Evolutionary conservation across 192 early-diverging fungal genomes (phyloP), one percentile per base, ranked within the genome.

Genomic region (Entrophospora sp.): DNA sequence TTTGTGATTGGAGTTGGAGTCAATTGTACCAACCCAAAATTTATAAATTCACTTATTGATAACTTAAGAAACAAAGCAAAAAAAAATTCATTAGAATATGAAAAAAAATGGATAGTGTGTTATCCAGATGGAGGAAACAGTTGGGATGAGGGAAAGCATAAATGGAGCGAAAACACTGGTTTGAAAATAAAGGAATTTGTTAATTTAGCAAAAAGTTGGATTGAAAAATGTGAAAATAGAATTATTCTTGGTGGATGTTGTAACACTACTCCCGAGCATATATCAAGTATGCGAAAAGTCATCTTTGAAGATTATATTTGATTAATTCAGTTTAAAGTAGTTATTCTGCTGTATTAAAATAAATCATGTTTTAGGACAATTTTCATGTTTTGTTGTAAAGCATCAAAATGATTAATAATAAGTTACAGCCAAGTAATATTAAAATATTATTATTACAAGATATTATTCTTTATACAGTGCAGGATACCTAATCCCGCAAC

Each of bases 191-290:
- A 62, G 8, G 32, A 37, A n/a, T 84, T 83, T 75, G 75, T 70
- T 3, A 20, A 27, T 0, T 35, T 58, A 28, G 62, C 73, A 28
- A 53, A 44, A 40, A 30, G 69, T 12, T 83, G 75, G 61, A 53
- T 66, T 14, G 16, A 73, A n/a, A 22, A 45, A 43, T 60, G 38
- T 31, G 85, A 79, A n/a, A 72, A 71, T 1, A 68, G 59, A 5
- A 66, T 79, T 2, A 70, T 85, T 27, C 52, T 78, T 27, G 85
- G 85, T 7, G 85, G 85, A 4, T 86, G 85, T 64, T 87, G 85
- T 65, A 72, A 75, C 40, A 81, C 81, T n/a, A 73, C 71, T 3
- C 81, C 80, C 4, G 51, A 72, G 16, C 73, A 86, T 69, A 85
- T 80, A 51, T 25, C 46, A 32, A 51, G 38, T 14, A 49, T 59